These are phyloP conservation scores for Hydrangea macrophylla DNA, from an alignment of 148 eudicot species.

Conservation along the genomic window DNA sequence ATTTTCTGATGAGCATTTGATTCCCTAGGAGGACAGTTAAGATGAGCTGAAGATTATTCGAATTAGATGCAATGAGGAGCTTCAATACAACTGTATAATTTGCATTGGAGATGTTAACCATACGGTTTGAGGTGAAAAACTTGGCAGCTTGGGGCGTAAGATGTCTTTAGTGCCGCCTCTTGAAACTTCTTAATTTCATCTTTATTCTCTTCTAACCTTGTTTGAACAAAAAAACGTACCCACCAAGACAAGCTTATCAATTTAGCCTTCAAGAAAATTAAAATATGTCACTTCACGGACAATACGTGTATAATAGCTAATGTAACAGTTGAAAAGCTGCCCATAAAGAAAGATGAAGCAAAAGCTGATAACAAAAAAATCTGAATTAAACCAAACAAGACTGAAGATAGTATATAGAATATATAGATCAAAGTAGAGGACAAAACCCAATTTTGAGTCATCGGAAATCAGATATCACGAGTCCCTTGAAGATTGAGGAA, in stretches of 20 bases:
- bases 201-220: constrained; percentile 33
- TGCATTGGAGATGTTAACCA: constrained; percentile 9
- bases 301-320: not conserved
- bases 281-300: not conserved
- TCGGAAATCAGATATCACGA: too few relatives aligned
- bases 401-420: too few relatives aligned
- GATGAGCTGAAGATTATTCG: too few relatives aligned
- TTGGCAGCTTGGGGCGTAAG: constrained; percentile 28
- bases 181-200: constrained; percentile 25
- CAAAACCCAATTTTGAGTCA: too few relatives aligned
- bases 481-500: too few relatives aligned
- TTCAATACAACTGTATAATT: not conserved
- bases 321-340: not conserved
- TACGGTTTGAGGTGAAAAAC: constrained; percentile 31
- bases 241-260: constrained; percentile 32
- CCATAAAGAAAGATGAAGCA: not conserved
- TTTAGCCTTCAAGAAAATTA: constrained; percentile 18
- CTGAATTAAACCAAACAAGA: too few relatives aligned
- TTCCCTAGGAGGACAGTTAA: not conserved
- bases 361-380: not conserved
- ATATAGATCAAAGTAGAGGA: too few relatives aligned
- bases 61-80: too few relatives aligned
- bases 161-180: constrained; percentile 22
- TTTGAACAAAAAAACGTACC: constrained; percentile 26
- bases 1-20: not conserved